phyloP scores from a whole-genome alignment of 192 early-diverging fungal genomes.

The Coemansia pectinata region DNA sequence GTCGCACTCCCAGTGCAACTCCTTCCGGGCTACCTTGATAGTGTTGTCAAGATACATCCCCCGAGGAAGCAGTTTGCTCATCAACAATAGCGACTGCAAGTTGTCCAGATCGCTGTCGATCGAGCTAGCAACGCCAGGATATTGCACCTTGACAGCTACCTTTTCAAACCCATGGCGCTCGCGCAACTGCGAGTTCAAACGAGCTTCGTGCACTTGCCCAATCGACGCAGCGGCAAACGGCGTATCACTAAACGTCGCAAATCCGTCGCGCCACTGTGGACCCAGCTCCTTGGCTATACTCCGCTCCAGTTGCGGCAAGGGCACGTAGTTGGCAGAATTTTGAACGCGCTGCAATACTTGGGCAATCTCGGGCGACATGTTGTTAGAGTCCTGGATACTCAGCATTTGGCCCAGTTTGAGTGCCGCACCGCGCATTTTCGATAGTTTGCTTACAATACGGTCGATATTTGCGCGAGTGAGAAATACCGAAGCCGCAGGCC shows the following conservation, averaged over 20 bases:
- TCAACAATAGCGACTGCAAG: conserved; percentile 72
- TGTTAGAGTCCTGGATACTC: conserved; percentile 84
- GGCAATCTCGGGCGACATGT: conserved; percentile 79
- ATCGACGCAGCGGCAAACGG: conserved; percentile 95
- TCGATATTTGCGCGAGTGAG: conserved; percentile 82
- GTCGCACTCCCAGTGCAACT: conserved; percentile 94
- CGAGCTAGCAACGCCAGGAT: conserved; percentile 86
- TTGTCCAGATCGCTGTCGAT: conserved; percentile 91
- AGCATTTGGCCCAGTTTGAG: conserved; percentile 98
- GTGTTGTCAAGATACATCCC: conserved; percentile 98
- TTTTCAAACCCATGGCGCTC: conserved; percentile 21
- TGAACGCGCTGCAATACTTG: conserved; percentile 85
- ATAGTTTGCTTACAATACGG: conserved; percentile 79
- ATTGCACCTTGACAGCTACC: conserved; percentile 95
- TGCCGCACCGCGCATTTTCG: conserved; percentile 94
- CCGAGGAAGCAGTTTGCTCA: conserved; percentile 83
- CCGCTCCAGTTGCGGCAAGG: conserved; percentile 77
- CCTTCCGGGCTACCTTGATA: conserved; percentile 82
- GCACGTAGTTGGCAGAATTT: conserved; percentile 96
- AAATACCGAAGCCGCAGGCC: conserved; percentile 57
- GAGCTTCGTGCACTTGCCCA: conserved; percentile 77
- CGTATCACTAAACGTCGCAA: conserved; percentile 67
- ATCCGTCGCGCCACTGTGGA: conserved; percentile 67
- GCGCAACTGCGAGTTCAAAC: conserved; percentile 26
- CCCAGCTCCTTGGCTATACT: conserved; percentile 72